Evolutionary conservation across 1,139 yeast species (phyloP).

Genomic region (Arxiozyma slooffiae): DNA sequence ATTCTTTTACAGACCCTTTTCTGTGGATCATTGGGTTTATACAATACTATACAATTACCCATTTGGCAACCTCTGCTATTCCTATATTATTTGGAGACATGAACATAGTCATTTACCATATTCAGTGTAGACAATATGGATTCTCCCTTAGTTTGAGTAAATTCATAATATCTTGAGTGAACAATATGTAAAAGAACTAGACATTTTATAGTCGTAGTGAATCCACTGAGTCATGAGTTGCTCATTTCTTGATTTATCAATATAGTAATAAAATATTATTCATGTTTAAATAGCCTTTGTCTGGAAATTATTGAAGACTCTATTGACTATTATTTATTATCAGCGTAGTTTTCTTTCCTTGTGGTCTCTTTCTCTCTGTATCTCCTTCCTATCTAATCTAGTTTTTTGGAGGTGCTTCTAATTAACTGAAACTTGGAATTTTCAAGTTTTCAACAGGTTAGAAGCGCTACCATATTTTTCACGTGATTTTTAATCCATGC

Average conservation of each 20-base stretch:
- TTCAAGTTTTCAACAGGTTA: too few relatives aligned
- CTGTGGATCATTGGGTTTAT: conserved; percentile 81
- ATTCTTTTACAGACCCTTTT: conserved; percentile 85
- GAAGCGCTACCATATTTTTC: too few relatives aligned
- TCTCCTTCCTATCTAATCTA: too few relatives aligned
- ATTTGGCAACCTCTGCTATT: conserved; percentile 43
- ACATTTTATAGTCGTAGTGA: conserved; percentile 6
- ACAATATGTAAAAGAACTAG: conserved; percentile 54
- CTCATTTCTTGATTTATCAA: background rate
- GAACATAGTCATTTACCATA: conserved; percentile 67
- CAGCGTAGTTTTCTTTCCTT: too few relatives aligned
- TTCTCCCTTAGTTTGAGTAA: conserved; percentile 81
- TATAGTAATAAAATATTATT: too few relatives aligned
- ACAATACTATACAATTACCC: conserved; percentile 85
- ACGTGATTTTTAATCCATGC: too few relatives aligned
- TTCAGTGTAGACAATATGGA: conserved; percentile 90
- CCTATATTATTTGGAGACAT: conserved; percentile 53
- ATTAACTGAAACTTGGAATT: too few relatives aligned
- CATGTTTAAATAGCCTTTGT: too few relatives aligned
- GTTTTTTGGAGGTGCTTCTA: too few relatives aligned
- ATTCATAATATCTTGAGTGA: conserved; percentile 60
- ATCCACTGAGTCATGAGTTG: background rate
- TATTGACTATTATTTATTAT: too few relatives aligned
- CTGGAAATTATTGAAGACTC: too few relatives aligned
- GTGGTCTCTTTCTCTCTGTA: too few relatives aligned